Percentiles rank a stretch among this genome's conserved stretches.
Evolutionary conservation across 2,329 filamentous ascomycete species (phyloP).

Genomic region (Chaetomium globosum): DNA sequence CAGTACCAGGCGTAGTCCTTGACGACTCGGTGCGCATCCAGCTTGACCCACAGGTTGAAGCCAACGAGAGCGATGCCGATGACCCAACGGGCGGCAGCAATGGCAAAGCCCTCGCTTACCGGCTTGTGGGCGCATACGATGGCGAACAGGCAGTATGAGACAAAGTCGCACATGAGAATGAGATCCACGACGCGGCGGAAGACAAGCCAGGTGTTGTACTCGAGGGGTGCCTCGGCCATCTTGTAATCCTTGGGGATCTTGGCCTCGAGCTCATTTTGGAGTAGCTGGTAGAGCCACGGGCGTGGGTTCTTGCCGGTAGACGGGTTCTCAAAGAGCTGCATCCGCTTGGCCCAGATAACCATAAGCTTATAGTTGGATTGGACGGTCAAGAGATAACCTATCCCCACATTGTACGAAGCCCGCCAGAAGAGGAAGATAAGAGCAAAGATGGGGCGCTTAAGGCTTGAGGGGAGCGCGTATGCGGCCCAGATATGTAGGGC

Average conservation of each 20-base stretch:
- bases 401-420: constrained; percentile 88
- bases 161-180: constrained; percentile 98
- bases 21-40: constrained; percentile 95
- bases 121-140: constrained; percentile 81
- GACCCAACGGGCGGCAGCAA: constrained; percentile 75
- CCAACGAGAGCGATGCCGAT: constrained; percentile 76
- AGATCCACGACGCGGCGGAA: constrained; percentile 95
- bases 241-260: constrained; percentile 94
- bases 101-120: constrained; percentile 66
- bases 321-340: constrained; percentile 83
- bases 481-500: constrained; percentile 73
- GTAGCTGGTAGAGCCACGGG: constrained; percentile 76
- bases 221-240: constrained; percentile 88
- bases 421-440: constrained; percentile 89
- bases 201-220: constrained; percentile 99
- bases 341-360: constrained; percentile 83
- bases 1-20: constrained; percentile 99
- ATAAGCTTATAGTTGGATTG: constrained; percentile 89
- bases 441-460: constrained; percentile 78
- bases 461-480: constrained; percentile 68
- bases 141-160: constrained; percentile 94
- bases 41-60: constrained; percentile 98
- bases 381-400: constrained; percentile 82
- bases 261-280: constrained; percentile 88
- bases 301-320: constrained; percentile 78